Percentiles rank a stretch among this genome's conserved stretches.
phyloP scores from a whole-genome alignment of 176 grass and related monocot genomes.

The Eremochloa ophiuroides region DNA sequence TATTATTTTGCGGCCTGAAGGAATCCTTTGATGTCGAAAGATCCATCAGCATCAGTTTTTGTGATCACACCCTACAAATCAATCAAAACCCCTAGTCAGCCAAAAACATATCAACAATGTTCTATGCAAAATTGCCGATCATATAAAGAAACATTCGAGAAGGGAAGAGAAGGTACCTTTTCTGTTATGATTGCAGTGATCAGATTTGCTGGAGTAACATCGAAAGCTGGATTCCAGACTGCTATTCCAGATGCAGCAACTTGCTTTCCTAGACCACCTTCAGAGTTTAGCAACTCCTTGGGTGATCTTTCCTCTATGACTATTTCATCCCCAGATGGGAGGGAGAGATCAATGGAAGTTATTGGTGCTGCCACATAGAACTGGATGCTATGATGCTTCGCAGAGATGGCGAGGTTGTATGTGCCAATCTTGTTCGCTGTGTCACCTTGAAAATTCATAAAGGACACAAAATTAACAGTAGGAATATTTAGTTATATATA shows the following conservation, averaged over 20 bases:
- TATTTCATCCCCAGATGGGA: conserved; percentile 69
- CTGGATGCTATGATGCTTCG: conserved; percentile 69
- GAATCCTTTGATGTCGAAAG: conserved; percentile 74
- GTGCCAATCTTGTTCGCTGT: conserved; percentile 99
- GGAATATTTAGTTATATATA: neutral
- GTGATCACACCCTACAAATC: conserved; percentile 79
- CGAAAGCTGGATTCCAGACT: conserved; percentile 96
- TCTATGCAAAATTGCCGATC: neutral
- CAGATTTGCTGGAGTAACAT: conserved; percentile 79
- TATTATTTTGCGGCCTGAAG: conserved; percentile 44
- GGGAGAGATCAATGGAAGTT: conserved; percentile 81
- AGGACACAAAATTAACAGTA: neutral
- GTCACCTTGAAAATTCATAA: conserved; percentile 57
- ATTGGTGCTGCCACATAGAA: conserved; percentile 84
- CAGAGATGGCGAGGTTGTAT: conserved; percentile 75
- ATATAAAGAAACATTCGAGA: neutral
- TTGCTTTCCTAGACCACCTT: conserved; percentile 92
- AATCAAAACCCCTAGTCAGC: neutral
- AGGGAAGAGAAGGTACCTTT: conserved; percentile 46
- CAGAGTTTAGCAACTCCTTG: conserved; percentile 82
- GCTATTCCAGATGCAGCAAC: conserved; percentile 72
- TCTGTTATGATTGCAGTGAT: conserved; percentile 94
- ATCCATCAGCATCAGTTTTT: conserved; percentile 44
- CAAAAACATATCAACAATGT: neutral
- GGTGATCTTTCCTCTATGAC: conserved; percentile 89